Evolutionary conservation across 306 rosid genomes (phyloP), one percentile per base, ranked within the genome.

Genomic region (Vigna reflexopilosa): DNA sequence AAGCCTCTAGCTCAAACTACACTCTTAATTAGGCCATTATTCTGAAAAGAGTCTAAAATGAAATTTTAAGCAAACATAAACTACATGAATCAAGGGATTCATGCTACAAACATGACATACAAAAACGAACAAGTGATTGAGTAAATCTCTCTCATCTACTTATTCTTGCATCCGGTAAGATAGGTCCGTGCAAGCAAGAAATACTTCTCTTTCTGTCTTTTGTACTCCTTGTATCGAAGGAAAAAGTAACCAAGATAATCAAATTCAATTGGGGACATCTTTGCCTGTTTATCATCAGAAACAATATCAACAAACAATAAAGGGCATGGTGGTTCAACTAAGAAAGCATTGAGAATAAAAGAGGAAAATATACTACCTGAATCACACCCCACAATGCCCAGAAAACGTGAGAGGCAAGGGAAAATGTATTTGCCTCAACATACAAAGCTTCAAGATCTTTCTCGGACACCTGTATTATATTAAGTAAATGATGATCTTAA

Each of bases 371-470:
- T n/a, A 13, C 40, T 83, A 96, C 99, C 99, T 96, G 99, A 73
- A 96, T 91, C 58, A 91, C n/a, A 52, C 87, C 99, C 99, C 99
- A 95, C 80, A 95, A 82, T 55, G 97, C 96, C 99, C 99, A 96
- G 80, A 77, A 83, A 81, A 96, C 30, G 88, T 96, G 96, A 0
- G 99, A 67, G 24, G 94, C 97, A 77, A 93, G 69, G 79, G 82
- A 80, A 78, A 80, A 96, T 32, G 90, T 83, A 82, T 93, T 96
- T 69, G 93, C 69, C 86, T 96, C 98, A 32, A 87, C 87, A 76
- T 91, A 96, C 12, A 93, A 83, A 57, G 88, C 70, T 78, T 88
- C 89, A 22, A 96, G 92, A 73, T 93, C 98, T 38, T 76, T 73
- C 54, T 88, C 85, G 47, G 93, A 54, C 40, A 87, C 98, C 98